A percentile compares a stretch with the other conserved stretches of the same genome.
phyloP scores from a whole-genome alignment of 2,329 filamentous ascomycete species.

The Aspergillus sp. region DNA sequence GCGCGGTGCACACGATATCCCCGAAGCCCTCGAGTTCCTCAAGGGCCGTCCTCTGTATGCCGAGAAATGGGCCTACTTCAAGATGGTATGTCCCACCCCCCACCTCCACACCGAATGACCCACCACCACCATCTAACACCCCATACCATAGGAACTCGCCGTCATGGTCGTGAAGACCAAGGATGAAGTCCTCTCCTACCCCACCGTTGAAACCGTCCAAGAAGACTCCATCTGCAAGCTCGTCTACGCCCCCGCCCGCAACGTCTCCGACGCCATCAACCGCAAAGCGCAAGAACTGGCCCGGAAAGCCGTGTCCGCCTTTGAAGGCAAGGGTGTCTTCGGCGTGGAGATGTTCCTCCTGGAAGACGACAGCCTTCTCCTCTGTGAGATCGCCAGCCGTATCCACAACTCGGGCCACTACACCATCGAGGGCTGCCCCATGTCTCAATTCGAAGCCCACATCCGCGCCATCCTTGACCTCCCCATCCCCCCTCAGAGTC shows the following conservation, averaged over 20 bases:
- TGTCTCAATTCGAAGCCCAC: conserved; percentile 92
- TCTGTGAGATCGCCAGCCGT: conserved; percentile 85
- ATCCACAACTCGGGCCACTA: conserved; percentile 93
- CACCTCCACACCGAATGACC: background rate
- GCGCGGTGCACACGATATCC: conserved; percentile 60
- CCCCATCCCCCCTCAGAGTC: conserved; percentile 58
- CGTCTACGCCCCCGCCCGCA: conserved; percentile 80
- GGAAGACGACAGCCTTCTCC: conserved; percentile 67
- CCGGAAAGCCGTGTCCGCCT: conserved; percentile 72
- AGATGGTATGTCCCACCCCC: conserved; percentile 49
- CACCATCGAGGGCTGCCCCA: conserved; percentile 85
- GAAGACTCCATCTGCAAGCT: conserved; percentile 95
- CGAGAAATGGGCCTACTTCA: conserved; percentile 85
- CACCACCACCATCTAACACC: conserved; percentile 14
- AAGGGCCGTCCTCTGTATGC: conserved; percentile 74
- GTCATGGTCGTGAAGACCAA: conserved; percentile 94
- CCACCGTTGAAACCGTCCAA: conserved; percentile 90
- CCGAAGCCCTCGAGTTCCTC: conserved; percentile 68
- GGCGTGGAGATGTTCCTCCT: conserved; percentile 95
- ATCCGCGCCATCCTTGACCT: conserved; percentile 77
- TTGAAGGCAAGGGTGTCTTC: conserved; percentile 89
- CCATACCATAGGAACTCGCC: conserved; percentile 65
- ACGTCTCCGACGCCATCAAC: conserved; percentile 62
- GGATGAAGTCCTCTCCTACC: conserved; percentile 73
- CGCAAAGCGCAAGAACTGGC: conserved; percentile 74